Evolutionary conservation across 1,139 yeast species (phyloP), one percentile per base, ranked within the genome.

Genomic region (Yamadazyma buinensis): DNA sequence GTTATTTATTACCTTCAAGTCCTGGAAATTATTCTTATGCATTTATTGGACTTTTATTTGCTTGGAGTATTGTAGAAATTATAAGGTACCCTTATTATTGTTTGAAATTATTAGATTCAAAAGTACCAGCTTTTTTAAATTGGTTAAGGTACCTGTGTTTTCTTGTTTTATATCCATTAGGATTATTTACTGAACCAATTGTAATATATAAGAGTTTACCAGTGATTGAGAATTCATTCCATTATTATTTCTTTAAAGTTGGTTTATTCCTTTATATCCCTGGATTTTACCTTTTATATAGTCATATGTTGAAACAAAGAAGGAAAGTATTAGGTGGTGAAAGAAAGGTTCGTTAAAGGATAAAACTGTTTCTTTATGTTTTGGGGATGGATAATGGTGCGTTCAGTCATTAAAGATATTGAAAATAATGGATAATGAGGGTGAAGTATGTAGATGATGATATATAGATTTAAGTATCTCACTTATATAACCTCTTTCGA

Each of bases 61-160:
- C 69, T 2, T 64, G 71, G 71, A 47, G 63, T n/a, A 21, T 49
- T 4, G 54, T 62, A 0, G 71, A 64, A 38, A 41, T 63, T 23
- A 50, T 61, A 10, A 44, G 69, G 20, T 64, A 63, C 36, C 53
- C 54, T 2, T 63, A 49, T 41, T 64, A 59, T 33, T 44, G 43
- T 10, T 28, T 44, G 27, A 60, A 59, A 38, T 34, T 47, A 24
- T 15, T 33, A 6, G 37, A 30, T 6, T 26, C 19, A 7, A 21
- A 20, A 3, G 41, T 52, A 11, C 67, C 67, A 2, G 32, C 28
- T 17, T 36, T 38, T 39, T 34, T 61, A 15, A 35, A 47, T 21
- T 64, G 68, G 67, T 41, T 61, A 17, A 44, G 70, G 25, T 64
- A 64, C 44, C 50, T 61, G 23, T 52, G 59, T 1, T 64, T 64